phyloP scores from a whole-genome alignment of 2,329 filamentous ascomycete species.

The Shiraia sp. region DNA sequence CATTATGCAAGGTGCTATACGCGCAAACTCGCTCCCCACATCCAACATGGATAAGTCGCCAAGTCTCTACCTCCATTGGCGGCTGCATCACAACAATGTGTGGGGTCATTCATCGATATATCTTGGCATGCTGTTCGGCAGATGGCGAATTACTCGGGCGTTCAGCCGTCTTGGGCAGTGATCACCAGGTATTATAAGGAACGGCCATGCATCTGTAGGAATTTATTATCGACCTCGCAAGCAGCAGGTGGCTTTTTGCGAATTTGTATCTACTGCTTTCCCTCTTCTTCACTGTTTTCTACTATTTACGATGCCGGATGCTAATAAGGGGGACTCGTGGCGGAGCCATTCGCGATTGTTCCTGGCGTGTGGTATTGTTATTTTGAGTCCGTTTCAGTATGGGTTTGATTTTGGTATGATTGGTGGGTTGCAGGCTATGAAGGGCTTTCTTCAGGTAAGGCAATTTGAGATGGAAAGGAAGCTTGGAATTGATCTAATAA shows the following conservation, averaged over 20 bases:
- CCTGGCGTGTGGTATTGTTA: constrained; percentile 53
- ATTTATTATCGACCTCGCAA: neutral
- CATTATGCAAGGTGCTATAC: too few species aligned
- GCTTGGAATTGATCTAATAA: neutral
- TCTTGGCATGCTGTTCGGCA: constrained; percentile 31
- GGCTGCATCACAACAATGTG: constrained; percentile 16
- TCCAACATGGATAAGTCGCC: constrained; percentile 22
- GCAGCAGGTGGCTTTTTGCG: too few species aligned
- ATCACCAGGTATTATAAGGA: constrained; percentile 25
- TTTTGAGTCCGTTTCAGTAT: constrained; percentile 58
- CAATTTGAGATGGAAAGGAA: too few species aligned
- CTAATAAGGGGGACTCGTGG: constrained; percentile 28
- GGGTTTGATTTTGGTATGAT: constrained; percentile 58
- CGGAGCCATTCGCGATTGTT: constrained; percentile 51
- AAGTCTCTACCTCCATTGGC: constrained; percentile 19
- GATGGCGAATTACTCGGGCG: constrained; percentile 29
- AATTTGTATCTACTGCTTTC: neutral
- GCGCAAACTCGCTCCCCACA: too few species aligned
- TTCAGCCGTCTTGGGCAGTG: constrained; percentile 18
- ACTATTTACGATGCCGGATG: constrained; percentile 4
- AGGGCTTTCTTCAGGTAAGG: constrained; percentile 52
- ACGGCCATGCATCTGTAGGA: constrained; percentile 10
- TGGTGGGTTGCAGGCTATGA: constrained; percentile 56
- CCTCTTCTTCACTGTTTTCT: too few species aligned
- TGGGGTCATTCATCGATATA: constrained; percentile 26